Evolutionary conservation across 331 rosid species (phyloP), one percentile per base, ranked within the genome.

Genomic region (Arachis monticola): DNA sequence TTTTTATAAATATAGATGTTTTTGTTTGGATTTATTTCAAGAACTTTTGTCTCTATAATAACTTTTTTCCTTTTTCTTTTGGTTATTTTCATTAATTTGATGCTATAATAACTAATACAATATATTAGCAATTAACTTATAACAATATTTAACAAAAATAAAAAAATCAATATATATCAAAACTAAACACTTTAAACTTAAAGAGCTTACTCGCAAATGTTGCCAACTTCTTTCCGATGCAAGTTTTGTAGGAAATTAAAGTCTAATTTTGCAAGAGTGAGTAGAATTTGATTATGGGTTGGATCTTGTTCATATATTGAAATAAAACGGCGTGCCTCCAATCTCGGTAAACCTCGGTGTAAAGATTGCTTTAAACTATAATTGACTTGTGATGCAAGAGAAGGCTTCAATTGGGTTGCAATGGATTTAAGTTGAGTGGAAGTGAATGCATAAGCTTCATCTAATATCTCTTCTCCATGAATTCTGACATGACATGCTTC

Each of bases 391-490:
- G n/a, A 10, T 0, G 22, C 64, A 56, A 77, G 40, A 35, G 40
- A 2, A 30, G 70, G 44, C 17, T 14, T 74, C 5, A 50, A 6
- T 50, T 50, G 4, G n/a, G 55, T 50, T 4, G 55, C 12, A 3
- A 50, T 50, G 10, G 0, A 50, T 8, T 48, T 1, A 48, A 50
- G 55, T 0, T 10, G 0, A 9, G 55, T 9, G n/a, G 55, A 50
- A 50, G 83, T 83, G 82, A 80, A 84, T n/a, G 3, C 71, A 6
- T 78, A 38, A 5, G 92, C 85, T 52, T 81, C 80, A 4, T 85
- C 86, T 0, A 85, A 70, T 4, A 85, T 30, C 10, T 81, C 80
- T 42, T 87, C 91, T 56, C 86, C 87, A 6, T 66, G 83, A 3
- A 64, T 5, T 42, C 60, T 79, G 3, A 81, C 0, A 2, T 76